Percentiles rank a stretch among this genome's conserved stretches.
Evolutionary conservation across 805 yeast genomes (phyloP).

Genomic region (Yamadazyma philogaea): DNA sequence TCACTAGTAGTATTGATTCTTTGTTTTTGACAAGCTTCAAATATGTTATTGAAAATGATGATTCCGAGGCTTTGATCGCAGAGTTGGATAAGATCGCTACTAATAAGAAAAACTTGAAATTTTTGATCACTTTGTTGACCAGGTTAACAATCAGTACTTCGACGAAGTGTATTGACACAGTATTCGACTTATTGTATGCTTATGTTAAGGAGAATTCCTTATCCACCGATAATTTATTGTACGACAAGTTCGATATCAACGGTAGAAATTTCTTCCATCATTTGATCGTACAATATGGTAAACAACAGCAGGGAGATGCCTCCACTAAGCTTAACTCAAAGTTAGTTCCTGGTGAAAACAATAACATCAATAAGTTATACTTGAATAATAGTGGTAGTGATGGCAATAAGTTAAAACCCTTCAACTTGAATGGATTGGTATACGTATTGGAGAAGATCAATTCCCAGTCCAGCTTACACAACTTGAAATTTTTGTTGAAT

Average conservation of each 20-base stretch:
- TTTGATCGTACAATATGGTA: conserved; percentile 74
- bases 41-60: conserved; percentile 34
- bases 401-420: conserved; percentile 10
- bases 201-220: conserved; percentile 33
- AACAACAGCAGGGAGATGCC: conserved; percentile 37
- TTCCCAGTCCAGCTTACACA: conserved; percentile 7
- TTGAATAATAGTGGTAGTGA: conserved; percentile 30
- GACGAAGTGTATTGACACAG: conserved; percentile 52
- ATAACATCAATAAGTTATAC: conserved; percentile 24
- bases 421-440: conserved; percentile 48
- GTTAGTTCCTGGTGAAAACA: conserved; percentile 28
- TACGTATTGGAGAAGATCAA: conserved; percentile 55
- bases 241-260: conserved; percentile 68
- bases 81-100: conserved; percentile 37
- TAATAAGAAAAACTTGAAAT: conserved; percentile 45
- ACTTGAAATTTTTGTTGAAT: conserved; percentile 36
- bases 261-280: conserved; percentile 86
- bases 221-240: conserved; percentile 21
- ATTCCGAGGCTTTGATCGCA: conserved; percentile 40
- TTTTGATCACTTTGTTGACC: conserved; percentile 58
- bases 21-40: conserved; percentile 10
- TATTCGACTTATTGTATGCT: conserved; percentile 47
- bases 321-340: conserved; percentile 23
- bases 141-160: conserved; percentile 60
- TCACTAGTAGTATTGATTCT: conserved; percentile 9